Evolutionary conservation across 129 eudicot genomes (phyloP).

Genomic region (Glebionis coronaria): DNA sequence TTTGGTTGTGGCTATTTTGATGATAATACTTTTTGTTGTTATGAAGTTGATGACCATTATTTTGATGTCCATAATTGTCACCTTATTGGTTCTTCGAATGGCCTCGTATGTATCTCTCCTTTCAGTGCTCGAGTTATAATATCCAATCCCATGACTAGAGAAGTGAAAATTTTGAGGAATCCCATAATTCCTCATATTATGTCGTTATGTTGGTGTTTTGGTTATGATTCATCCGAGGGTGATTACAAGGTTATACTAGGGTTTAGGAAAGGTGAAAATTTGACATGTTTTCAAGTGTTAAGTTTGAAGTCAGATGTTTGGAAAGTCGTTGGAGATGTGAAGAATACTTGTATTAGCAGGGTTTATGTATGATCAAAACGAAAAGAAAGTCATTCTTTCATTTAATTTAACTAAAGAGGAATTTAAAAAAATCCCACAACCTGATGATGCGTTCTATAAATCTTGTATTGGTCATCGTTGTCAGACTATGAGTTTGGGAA

Average conservation of each 20-base stretch:
- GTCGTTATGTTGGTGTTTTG: slow-evolving; percentile 12
- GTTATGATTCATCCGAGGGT: not conserved
- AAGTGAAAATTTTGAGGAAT: too few relatives aligned
- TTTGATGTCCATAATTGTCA: not conserved
- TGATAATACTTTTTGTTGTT: not conserved
- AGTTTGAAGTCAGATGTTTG: not conserved
- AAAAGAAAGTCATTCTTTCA: not conserved
- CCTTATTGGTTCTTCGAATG: slow-evolving; percentile 12
- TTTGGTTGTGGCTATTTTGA: not conserved
- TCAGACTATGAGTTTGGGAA: not conserved
- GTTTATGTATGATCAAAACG: not conserved
- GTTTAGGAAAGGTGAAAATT: not conserved
- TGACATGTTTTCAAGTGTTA: not conserved
- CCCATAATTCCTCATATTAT: not conserved
- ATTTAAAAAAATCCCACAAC: slow-evolving; percentile 7
- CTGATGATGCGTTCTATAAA: not conserved
- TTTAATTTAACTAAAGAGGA: slow-evolving; percentile 8
- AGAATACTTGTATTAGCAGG: not conserved
- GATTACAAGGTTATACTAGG: slow-evolving; percentile 13
- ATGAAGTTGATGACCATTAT: not conserved
- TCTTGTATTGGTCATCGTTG: too few relatives aligned
- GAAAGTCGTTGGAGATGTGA: not conserved
- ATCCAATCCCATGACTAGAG: slow-evolving; percentile 1
- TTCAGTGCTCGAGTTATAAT: not conserved
- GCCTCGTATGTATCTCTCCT: slow-evolving; percentile 14